Conservation (phyloP, 148 eudicot species). For the Cornus controversa region DNA sequence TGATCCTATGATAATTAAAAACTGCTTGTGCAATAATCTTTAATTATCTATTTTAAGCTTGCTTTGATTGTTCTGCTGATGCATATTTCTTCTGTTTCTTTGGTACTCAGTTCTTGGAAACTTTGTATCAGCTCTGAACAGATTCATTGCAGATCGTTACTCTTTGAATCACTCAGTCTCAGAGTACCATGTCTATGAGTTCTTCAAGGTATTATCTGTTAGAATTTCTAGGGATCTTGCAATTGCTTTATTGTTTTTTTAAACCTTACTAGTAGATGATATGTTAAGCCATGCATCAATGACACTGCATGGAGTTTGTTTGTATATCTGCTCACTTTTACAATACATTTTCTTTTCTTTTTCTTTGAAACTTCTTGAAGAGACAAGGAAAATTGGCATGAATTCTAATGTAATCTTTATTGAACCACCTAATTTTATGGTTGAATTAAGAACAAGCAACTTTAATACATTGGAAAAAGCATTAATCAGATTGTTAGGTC, state of each 20-base stretch:
- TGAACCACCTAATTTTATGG: too few species aligned
- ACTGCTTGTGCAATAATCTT: neutral
- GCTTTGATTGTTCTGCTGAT: constrained; percentile 11
- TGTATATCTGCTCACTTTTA: neutral
- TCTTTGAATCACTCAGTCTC: constrained; percentile 63
- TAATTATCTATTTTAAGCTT: neutral
- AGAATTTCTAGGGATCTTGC: neutral
- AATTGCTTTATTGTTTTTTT: neutral
- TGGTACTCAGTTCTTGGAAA: constrained; percentile 74
- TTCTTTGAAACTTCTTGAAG: too few species aligned
- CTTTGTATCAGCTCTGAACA: constrained; percentile 78
- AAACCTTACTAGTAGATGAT: neutral
- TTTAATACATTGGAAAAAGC: too few species aligned
- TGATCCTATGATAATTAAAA: neutral
- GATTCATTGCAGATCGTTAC: constrained; percentile 74
- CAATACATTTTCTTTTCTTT: too few species aligned
- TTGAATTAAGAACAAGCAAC: too few species aligned
- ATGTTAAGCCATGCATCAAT: constrained; percentile 7
- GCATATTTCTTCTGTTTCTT: constrained; percentile 12
- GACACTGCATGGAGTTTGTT: neutral
- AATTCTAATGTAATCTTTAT: too few species aligned
- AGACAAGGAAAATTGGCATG: too few species aligned
- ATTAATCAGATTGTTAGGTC: too few species aligned
- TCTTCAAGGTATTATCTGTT: constrained; percentile 55
- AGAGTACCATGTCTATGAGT: constrained; percentile 82